Base-by-base conservation (phyloP, 768 basidiomycete species). In the Tulasnella sp. region DNA sequence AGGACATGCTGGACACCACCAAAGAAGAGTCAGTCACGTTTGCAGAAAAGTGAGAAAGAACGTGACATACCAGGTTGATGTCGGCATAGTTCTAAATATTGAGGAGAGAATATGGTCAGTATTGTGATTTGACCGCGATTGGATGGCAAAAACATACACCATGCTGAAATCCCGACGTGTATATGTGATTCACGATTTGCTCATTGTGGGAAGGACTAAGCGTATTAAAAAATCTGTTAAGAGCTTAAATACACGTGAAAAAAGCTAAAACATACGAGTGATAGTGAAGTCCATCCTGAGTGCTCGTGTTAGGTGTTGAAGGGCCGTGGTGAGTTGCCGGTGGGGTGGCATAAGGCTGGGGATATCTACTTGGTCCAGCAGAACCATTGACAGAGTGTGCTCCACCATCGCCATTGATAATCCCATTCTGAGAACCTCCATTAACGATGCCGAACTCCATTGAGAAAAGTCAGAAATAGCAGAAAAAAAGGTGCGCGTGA, bases 91-190 rank as follows among this genome's bases (percentile, higher is more conserved):
- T 83, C 85, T 87, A 62, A 48, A 47, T 53, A 49, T 53, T 49
- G 15, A 49, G 34, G 6, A 27, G 47, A 32, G 19, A 28, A 20
- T 45, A 44, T 29, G 25, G 37, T 48, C 22, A 48, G 19, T 13
- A 47, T 7, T 31, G 15, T 53, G 29, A 54, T 41, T 19, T 42
- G 41, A 3, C 40, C 33, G 37, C 10, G 44, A 22, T 41, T 56
- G 43, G 32, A 47, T 56, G 59, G 48, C 46, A 45, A 56, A 22
- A 46, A 74, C 85, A 65, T 69, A 87, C 83, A 61, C 86, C 83
- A 48, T 78, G 79, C 62, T 84, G 80, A 63, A 88, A 88, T 32
- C 83, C 84, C 52, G 81, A 70, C 57, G 81, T 77, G 65, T 83
- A 86, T 57, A 88, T 65, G 64, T 88, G 81, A 63, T 76, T 75